These are phyloP conservation scores for Rhynchospora tenuis DNA, from an alignment of 176 grass and related monocot genomes.

Conservation along the genomic window DNA sequence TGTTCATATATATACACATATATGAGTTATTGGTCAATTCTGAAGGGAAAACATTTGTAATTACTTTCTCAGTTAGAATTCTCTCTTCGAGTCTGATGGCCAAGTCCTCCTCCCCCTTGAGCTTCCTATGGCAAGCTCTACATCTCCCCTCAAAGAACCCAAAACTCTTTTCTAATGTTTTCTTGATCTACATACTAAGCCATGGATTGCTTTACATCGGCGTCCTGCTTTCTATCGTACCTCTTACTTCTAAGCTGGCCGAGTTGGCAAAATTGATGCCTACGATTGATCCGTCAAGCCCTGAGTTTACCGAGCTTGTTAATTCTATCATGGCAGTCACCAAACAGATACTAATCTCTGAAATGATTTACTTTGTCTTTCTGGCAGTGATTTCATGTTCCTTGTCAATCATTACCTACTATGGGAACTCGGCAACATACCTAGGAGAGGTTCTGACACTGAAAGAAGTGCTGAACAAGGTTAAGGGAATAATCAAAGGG, in stretches of 20 bases:
- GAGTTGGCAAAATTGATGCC: neutral
- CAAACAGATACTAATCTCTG: neutral
- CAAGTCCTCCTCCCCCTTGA: neutral
- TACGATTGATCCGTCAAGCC: slow-evolving; percentile 14
- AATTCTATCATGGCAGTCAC: neutral
- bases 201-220: neutral
- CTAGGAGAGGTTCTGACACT: slow-evolving; percentile 7
- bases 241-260: neutral
- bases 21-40: neutral
- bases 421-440: slow-evolving; percentile 5
- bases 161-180: slow-evolving; percentile 2
- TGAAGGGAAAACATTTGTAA: neutral
- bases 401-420: slow-evolving; percentile 4
- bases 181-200: slow-evolving; percentile 19
- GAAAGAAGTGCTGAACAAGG: neutral
- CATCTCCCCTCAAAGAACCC: slow-evolving; percentile 21
- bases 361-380: slow-evolving; percentile 8
- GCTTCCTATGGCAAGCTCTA: slow-evolving; percentile 21
- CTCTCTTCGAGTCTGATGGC: neutral
- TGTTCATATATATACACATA: neutral
- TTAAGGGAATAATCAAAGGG: slow-evolving; percentile 18
- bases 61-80: neutral
- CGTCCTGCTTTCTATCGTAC: neutral
- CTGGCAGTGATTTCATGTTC: neutral
- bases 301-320: neutral